Conservation (phyloP, 345 rosid genomes). For the Leavenworthia alabamica region DNA sequence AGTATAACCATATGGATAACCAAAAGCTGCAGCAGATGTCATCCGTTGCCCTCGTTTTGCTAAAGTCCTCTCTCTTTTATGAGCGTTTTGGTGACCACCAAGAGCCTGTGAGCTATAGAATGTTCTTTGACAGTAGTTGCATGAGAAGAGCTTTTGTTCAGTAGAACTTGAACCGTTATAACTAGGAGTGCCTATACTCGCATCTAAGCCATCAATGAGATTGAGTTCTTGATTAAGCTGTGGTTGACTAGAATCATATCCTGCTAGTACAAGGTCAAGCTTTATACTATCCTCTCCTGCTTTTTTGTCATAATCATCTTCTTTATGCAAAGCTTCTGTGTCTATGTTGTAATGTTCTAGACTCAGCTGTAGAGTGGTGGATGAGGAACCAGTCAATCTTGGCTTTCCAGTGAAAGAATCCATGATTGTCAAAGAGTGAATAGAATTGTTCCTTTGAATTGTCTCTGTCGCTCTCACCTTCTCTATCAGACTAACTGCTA, state of each 20-base stretch:
- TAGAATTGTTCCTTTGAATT: not conserved
- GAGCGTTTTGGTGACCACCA: constrained; percentile 92
- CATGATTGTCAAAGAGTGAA: constrained; percentile 26
- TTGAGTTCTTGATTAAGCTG: constrained; percentile 54
- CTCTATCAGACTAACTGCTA: not conserved
- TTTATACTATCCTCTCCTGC: constrained; percentile 16
- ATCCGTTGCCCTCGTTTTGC: constrained; percentile 62
- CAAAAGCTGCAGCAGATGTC: constrained; percentile 41
- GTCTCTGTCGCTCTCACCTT: constrained; percentile 12
- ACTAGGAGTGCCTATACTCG: constrained; percentile 29
- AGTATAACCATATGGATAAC: constrained; percentile 49
- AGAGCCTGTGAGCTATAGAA: constrained; percentile 89
- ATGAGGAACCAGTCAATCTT: constrained; percentile 29
- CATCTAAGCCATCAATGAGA: constrained; percentile 47
- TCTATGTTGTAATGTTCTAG: constrained; percentile 21
- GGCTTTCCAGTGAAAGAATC: constrained; percentile 32
- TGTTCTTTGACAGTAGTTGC: constrained; percentile 83
- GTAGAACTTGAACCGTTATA: constrained; percentile 24
- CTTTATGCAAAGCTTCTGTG: constrained; percentile 12
- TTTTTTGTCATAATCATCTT: constrained; percentile 19
- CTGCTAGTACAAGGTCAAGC: constrained; percentile 37
- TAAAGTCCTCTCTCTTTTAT: constrained; percentile 72
- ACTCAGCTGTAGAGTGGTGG: constrained; percentile 22
- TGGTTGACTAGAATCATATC: constrained; percentile 25
- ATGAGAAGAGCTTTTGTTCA: constrained; percentile 59